Base-by-base conservation (phyloP, 192 early-diverging fungal species). In the Entomortierella parvispora region DNA sequence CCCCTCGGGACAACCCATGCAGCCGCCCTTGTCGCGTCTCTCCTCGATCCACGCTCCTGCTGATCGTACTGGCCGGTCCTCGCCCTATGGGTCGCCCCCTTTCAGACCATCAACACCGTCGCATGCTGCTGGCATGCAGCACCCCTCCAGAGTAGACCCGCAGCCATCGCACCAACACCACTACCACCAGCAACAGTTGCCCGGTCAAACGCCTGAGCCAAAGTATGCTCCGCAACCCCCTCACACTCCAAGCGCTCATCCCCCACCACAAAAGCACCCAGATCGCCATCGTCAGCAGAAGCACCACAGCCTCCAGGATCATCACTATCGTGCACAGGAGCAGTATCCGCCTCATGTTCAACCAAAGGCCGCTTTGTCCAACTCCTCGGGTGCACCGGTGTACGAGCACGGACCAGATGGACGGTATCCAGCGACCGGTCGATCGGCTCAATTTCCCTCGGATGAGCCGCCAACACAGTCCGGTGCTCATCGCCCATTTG, bases 101-200 rank as follows among this genome's bases (percentile, higher is more conserved):
- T 11, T 52, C 42, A 45, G 49, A 22, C 58, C 67, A 14, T 32
- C 67, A 14, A 69, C 67, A 23, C 67, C 58, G 0, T 69, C 67
- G 14, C 66, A 68, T 25, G 10, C 45, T 15, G 22, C 33, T 17
- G 51, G 52, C 5, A 40, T 42, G 23, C 40, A 53, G 20, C 65
- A 58, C 47, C 56, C 34, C 51, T 32, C 67, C 48, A 69, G 67
- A 52, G 57, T 60, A 60, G 67, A 60, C 37, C 49, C 37, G 37
- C 12, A 40, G 5, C 37, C 37, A 12, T 12, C 37, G 12, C 7
- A 40, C 37, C 37, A 40, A 40, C 37, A 40, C 37, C 37, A 40
- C 37, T 12, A 40, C 37, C 37, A 40, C 37, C 37, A 40, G 5
- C 37, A 40, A 9, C 37, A 40, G 37, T 40, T 12, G 3, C 65